These are phyloP conservation scores for Ettlia oleoabundans DNA, from an alignment of 139 green algal species.

Conservation along the genomic window DNA sequence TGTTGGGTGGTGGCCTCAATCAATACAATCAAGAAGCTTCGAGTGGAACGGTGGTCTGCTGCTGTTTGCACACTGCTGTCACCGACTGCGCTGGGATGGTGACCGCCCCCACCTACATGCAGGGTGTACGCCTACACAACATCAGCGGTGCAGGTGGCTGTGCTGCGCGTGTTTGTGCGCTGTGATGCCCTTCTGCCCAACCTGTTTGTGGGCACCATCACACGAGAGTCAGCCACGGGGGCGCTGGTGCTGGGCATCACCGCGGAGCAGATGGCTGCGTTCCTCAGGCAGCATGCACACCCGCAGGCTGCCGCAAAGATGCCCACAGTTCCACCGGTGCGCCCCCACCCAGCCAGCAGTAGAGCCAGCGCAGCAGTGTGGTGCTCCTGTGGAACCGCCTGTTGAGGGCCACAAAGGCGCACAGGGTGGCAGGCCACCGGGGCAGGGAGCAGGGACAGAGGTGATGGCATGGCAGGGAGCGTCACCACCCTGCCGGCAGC, in stretches of 20 bases:
- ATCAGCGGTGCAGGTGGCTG: conserved; percentile 65
- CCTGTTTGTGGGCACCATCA: conserved; percentile 88
- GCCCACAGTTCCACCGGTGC: conserved; percentile 76
- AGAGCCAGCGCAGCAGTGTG: no score
- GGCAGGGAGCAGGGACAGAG: no score
- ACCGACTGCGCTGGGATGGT: neutral
- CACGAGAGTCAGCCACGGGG: conserved; percentile 67
- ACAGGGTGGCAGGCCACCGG: no score
- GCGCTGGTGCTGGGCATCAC: conserved; percentile 72
- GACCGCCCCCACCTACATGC: conserved; percentile 6
- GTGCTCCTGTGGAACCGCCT: neutral
- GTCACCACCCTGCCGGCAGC: no score
- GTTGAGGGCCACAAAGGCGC: no score
- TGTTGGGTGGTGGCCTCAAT: neutral
- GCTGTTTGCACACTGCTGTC: neutral
- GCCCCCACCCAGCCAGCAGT: no score
- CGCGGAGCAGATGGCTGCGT: conserved; percentile 72
- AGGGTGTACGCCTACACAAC: conserved; percentile 89
- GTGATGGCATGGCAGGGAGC: no score
- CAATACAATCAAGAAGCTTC: no score
- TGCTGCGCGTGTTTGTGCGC: conserved; percentile 79
- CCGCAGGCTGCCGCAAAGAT: conserved; percentile 43
- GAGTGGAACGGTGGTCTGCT: no score
- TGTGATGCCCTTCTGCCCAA: conserved; percentile 89
- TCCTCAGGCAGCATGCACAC: conserved; percentile 78